Percentiles rank a stretch among this genome's conserved stretches.
These are phyloP conservation scores for Lasiodiplodia gonubiensis DNA, from an alignment of 2,329 filamentous ascomycete species.

Conservation along the genomic window DNA sequence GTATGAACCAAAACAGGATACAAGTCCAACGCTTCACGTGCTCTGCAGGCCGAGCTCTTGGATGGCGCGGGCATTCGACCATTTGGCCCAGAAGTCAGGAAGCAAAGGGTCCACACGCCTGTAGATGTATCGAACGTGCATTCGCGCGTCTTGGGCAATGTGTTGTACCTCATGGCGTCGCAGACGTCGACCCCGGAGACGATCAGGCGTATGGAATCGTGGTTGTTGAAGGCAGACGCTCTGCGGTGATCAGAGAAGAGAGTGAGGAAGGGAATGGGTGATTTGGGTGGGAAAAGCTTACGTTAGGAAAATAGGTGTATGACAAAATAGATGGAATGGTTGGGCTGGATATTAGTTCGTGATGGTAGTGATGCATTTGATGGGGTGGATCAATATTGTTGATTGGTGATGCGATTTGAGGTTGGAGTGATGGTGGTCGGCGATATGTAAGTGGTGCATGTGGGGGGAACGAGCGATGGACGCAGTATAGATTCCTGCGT, in stretches of 20 bases:
- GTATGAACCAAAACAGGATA: slow-evolving; percentile 51
- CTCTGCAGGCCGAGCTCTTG: slow-evolving; percentile 58
- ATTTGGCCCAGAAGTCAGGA: background rate
- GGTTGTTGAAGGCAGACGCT: background rate
- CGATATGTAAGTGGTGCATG: background rate
- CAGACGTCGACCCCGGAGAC: slow-evolving; percentile 35
- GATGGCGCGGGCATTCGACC: slow-evolving; percentile 46
- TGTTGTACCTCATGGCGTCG: slow-evolving; percentile 67
- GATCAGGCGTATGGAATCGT: slow-evolving; percentile 12
- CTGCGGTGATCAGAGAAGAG: background rate
- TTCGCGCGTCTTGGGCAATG: slow-evolving; percentile 65
- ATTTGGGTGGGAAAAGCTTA: background rate
- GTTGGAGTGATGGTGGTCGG: background rate
- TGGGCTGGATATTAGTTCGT: background rate
- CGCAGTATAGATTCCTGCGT: too few relatives aligned
- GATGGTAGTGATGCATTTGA: background rate
- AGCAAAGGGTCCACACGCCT: background rate
- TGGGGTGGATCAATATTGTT: background rate
- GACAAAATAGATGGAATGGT: background rate
- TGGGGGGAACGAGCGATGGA: background rate
- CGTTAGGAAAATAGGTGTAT: background rate
- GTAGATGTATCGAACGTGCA: slow-evolving; percentile 55
- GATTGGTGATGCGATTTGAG: background rate
- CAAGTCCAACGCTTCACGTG: slow-evolving; percentile 60
- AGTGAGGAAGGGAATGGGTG: background rate